Percentiles rank a stretch among this genome's conserved stretches.
Evolutionary conservation across 345 rosid species (phyloP).

Genomic region (Kernera saxatilis): DNA sequence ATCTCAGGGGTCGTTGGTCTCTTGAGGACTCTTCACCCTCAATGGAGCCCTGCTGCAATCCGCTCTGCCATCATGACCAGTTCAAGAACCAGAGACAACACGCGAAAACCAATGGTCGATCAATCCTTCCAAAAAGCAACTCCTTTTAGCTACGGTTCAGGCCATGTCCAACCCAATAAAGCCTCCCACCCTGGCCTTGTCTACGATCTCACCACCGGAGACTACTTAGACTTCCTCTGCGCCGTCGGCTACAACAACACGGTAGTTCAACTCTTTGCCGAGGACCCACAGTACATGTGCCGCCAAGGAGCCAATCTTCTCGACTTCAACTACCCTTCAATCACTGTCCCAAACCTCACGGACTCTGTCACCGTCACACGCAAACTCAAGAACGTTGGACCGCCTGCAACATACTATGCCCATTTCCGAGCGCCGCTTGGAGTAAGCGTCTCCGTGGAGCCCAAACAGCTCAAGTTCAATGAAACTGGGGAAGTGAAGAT

Average conservation of each 20-base stretch:
- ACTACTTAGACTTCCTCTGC: constrained; percentile 69
- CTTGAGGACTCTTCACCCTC: constrained; percentile 37
- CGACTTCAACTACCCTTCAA: constrained; percentile 75
- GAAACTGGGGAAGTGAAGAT: constrained; percentile 53
- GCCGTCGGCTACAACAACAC: constrained; percentile 54
- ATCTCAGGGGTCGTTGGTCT: constrained; percentile 50
- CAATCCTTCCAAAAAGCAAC: constrained; percentile 36
- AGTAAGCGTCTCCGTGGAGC: constrained; percentile 42
- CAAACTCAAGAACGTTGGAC: constrained; percentile 65
- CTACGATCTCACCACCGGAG: constrained; percentile 45
- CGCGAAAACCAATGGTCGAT: constrained; percentile 35
- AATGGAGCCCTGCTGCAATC: constrained; percentile 56
- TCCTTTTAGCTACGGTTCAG: constrained; percentile 58
- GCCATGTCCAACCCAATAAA: constrained; percentile 72
- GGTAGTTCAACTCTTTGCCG: constrained; percentile 27
- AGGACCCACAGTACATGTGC: constrained; percentile 30
- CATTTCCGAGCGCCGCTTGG: constrained; percentile 36
- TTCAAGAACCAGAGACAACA: constrained; percentile 64
- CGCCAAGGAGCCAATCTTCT: constrained; percentile 33
- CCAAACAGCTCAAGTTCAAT: constrained; percentile 39
- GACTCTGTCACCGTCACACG: constrained; percentile 36
- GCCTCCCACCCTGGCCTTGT: constrained; percentile 71
- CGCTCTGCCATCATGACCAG: constrained; percentile 58
- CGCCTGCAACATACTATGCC: constrained; percentile 46
- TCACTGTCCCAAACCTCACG: constrained; percentile 37